A percentile compares a stretch with the other conserved stretches of the same genome.
Conservation (phyloP, 345 rosid species). For the Mangifera indica region DNA sequence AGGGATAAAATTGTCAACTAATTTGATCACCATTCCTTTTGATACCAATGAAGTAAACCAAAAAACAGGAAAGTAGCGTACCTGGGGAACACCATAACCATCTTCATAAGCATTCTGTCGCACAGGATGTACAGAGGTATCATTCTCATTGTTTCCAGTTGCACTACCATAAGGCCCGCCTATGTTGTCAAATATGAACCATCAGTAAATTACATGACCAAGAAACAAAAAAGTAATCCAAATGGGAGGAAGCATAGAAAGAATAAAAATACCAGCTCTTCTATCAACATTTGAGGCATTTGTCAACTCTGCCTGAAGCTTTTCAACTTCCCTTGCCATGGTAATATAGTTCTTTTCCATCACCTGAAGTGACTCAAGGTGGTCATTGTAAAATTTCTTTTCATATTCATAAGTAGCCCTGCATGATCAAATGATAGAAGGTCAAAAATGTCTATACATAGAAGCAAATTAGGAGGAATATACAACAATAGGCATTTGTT, state of each 20-base stretch:
- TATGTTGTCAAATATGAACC: slow-evolving; percentile 26
- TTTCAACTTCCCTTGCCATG: slow-evolving; percentile 91
- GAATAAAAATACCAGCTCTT: slow-evolving; percentile 47
- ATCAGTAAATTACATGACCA: background rate
- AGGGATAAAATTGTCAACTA: too few species aligned
- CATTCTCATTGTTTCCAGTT: slow-evolving; percentile 47
- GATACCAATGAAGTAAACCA: background rate
- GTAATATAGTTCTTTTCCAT: slow-evolving; percentile 86
- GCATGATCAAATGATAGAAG: slow-evolving; percentile 29
- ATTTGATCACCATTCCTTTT: too few species aligned
- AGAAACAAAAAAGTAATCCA: slow-evolving; percentile 12
- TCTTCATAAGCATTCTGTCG: slow-evolving; percentile 56
- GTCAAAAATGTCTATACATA: background rate
- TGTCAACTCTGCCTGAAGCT: slow-evolving; percentile 72
- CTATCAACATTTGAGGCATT: slow-evolving; percentile 56
- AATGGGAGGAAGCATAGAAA: background rate
- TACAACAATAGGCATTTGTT: background rate
- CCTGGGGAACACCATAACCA: slow-evolving; percentile 60
- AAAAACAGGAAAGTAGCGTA: slow-evolving; percentile 28
- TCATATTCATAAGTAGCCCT: slow-evolving; percentile 87
- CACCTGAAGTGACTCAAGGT: slow-evolving; percentile 85
- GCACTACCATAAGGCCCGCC: slow-evolving; percentile 59
- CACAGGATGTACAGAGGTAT: slow-evolving; percentile 47
- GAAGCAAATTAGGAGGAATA: slow-evolving; percentile 2
- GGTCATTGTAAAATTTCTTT: slow-evolving; percentile 83